A percentile compares a stretch with the other conserved stretches of the same genome.
Evolutionary conservation across 306 rosid species (phyloP).

Genomic region (Sechiopsis laciniata): DNA sequence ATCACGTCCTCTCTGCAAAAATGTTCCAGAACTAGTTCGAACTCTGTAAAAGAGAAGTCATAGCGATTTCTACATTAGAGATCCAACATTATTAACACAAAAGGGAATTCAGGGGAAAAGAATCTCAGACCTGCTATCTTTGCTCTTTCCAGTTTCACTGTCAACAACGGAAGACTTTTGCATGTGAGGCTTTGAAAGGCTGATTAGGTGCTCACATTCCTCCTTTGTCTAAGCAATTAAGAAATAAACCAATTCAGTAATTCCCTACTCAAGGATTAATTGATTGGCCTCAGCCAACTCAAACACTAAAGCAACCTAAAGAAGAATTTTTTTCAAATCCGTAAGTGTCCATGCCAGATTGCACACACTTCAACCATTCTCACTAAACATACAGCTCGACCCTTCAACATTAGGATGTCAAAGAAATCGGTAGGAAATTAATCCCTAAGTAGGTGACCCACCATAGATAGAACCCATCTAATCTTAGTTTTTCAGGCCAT

Average conservation of each 20-base stretch:
- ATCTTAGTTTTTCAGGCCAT: too few species aligned
- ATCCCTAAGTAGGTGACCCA: too few species aligned
- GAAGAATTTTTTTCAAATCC: not conserved
- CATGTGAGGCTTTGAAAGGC: slow-evolving; percentile 76
- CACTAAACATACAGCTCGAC: too few species aligned
- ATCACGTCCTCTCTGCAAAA: slow-evolving; percentile 84
- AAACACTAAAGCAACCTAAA: slow-evolving; percentile 13
- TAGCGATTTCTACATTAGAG: slow-evolving; percentile 20
- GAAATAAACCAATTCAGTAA: slow-evolving; percentile 21
- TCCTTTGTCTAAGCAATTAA: slow-evolving; percentile 58
- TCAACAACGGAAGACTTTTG: slow-evolving; percentile 85
- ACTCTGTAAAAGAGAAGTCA: slow-evolving; percentile 40
- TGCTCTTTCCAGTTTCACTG: slow-evolving; percentile 86
- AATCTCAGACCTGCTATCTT: slow-evolving; percentile 77
- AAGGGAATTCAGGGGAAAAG: slow-evolving; percentile 10
- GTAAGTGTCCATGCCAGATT: too few species aligned
- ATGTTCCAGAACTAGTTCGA: slow-evolving; percentile 95
- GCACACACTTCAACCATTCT: too few species aligned
- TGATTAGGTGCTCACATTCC: slow-evolving; percentile 78
- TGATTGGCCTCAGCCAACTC: not conserved
- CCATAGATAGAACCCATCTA: too few species aligned
- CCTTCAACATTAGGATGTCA: too few species aligned
- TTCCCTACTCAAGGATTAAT: not conserved
- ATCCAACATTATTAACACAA: slow-evolving; percentile 17
- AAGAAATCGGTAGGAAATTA: too few species aligned